These are phyloP conservation scores for Rhizoclosmatium sp. DNA, from an alignment of 192 early-diverging fungal genomes.

Conservation along the genomic window DNA sequence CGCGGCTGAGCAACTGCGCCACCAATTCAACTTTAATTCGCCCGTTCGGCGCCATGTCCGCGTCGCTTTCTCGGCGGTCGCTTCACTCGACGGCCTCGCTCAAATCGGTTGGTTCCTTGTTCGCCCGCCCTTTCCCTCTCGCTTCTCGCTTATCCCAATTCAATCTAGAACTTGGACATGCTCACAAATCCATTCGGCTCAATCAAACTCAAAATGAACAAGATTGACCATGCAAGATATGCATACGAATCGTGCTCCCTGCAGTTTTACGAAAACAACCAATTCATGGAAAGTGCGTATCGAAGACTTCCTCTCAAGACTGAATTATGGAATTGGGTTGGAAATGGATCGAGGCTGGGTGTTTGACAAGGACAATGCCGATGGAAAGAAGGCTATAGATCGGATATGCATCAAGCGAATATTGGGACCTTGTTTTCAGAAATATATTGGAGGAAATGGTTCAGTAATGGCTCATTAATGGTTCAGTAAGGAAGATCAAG, in stretches of 20 bases:
- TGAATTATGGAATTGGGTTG: too few relatives aligned
- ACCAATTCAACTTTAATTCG: too few relatives aligned
- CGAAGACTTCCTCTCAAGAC: not conserved
- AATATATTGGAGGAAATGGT: too few relatives aligned
- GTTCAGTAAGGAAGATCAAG: too few relatives aligned
- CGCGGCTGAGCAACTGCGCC: too few relatives aligned
- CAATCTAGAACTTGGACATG: slow-evolving; percentile 12
- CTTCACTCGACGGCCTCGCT: not conserved
- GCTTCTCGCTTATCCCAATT: not conserved
- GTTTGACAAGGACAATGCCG: too few relatives aligned
- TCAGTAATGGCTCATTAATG: too few relatives aligned
- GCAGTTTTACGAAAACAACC: slow-evolving; percentile 46
- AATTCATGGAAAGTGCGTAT: slow-evolving; percentile 38
- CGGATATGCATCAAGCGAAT: too few relatives aligned
- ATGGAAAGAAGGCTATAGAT: too few relatives aligned
- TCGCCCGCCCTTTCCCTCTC: not conserved
- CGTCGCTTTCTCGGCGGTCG: not conserved
- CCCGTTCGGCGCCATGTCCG: not conserved
- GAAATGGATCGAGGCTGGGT: too few relatives aligned
- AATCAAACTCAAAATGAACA: slow-evolving; percentile 57
- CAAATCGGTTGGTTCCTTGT: not conserved
- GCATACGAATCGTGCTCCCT: slow-evolving; percentile 53
- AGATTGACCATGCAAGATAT: slow-evolving; percentile 50
- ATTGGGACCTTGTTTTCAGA: too few relatives aligned
- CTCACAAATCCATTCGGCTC: slow-evolving; percentile 52